These are phyloP conservation scores for Soucietia sequanensis DNA, from an alignment of 805 yeast genomes.

Conservation along the genomic window DNA sequence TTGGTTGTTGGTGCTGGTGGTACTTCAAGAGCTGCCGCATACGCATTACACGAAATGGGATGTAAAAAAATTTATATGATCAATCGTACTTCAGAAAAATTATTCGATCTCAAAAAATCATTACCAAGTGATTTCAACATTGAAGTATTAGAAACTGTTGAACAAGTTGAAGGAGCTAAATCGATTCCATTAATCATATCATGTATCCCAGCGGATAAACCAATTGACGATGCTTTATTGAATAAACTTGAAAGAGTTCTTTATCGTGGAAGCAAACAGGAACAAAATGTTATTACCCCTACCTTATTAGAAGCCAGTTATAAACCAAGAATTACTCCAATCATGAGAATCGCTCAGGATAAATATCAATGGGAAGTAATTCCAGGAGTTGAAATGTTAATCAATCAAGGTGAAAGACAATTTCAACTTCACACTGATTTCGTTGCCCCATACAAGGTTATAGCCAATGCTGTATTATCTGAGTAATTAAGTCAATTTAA, in stretches of 20 bases:
- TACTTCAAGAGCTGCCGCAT: constrained; percentile 91
- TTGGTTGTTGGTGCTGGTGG: constrained; percentile 97
- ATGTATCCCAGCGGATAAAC: constrained; percentile 81
- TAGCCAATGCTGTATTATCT: constrained; percentile 57
- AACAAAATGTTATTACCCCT: constrained; percentile 43
- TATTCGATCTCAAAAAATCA: constrained; percentile 53
- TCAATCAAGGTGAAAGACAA: constrained; percentile 90
- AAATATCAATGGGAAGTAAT: constrained; percentile 74
- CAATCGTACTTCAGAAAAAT: constrained; percentile 74
- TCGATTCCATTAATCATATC: constrained; percentile 64
- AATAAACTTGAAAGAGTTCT: constrained; percentile 49
- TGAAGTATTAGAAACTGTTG: constrained; percentile 50
- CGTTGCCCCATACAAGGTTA: constrained; percentile 59
- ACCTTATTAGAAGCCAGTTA: constrained; percentile 89
- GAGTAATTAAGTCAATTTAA: constrained; percentile 9
- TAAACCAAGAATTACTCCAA: constrained; percentile 82
- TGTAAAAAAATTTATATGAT: constrained; percentile 72
- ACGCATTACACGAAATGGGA: constrained; percentile 78
- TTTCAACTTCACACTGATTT: constrained; percentile 73
- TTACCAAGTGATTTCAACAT: constrained; percentile 65
- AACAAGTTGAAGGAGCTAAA: constrained; percentile 43
- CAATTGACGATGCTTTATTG: constrained; percentile 54
- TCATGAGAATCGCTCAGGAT: constrained; percentile 73
- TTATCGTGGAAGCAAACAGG: constrained; percentile 31
- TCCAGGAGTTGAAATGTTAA: constrained; percentile 89